Evolutionary conservation across 306 rosid genomes (phyloP).

Genomic region (Gastrolobium bilobum): DNA sequence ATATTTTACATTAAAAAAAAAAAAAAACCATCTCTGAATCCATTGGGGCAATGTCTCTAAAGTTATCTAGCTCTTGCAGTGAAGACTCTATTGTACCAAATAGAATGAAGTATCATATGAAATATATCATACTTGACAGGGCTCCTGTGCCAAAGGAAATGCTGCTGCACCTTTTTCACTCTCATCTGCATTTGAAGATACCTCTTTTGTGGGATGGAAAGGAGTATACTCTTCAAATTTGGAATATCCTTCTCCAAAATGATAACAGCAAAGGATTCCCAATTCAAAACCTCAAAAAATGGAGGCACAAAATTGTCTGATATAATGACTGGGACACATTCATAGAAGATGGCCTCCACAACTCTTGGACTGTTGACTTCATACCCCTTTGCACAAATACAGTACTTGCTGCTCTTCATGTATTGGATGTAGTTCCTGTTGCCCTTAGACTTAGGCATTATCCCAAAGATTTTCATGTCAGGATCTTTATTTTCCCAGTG

Average conservation of each 20-base stretch:
- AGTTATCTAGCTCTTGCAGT: slow-evolving; percentile 51
- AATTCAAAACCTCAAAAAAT: slow-evolving; percentile 76
- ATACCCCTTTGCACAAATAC: slow-evolving; percentile 93
- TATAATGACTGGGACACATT: slow-evolving; percentile 87
- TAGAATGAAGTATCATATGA: slow-evolving; percentile 90
- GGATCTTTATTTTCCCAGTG: slow-evolving; percentile 96
- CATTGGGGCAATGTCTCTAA: neutral
- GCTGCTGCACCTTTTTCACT: slow-evolving; percentile 82
- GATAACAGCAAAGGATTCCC: slow-evolving; percentile 93
- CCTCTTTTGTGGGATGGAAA: slow-evolving; percentile 73
- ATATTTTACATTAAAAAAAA: neutral
- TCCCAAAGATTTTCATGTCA: slow-evolving; percentile 83
- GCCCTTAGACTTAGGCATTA: slow-evolving; percentile 62
- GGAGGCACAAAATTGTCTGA: slow-evolving; percentile 97
- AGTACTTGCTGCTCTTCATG: slow-evolving; percentile 95
- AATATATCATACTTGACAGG: slow-evolving; percentile 90
- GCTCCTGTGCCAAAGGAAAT: slow-evolving; percentile 86
- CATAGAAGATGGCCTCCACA: slow-evolving; percentile 87
- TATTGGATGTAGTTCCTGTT: slow-evolving; percentile 65
- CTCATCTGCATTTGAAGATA: slow-evolving; percentile 77
- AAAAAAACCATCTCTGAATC: neutral
- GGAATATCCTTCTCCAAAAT: slow-evolving; percentile 86
- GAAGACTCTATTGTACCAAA: slow-evolving; percentile 86
- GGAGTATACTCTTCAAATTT: slow-evolving; percentile 77
- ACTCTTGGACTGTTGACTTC: slow-evolving; percentile 97